Conservation (phyloP, 768 basidiomycete genomes). For the Boletus vermiculosoides region DNA sequence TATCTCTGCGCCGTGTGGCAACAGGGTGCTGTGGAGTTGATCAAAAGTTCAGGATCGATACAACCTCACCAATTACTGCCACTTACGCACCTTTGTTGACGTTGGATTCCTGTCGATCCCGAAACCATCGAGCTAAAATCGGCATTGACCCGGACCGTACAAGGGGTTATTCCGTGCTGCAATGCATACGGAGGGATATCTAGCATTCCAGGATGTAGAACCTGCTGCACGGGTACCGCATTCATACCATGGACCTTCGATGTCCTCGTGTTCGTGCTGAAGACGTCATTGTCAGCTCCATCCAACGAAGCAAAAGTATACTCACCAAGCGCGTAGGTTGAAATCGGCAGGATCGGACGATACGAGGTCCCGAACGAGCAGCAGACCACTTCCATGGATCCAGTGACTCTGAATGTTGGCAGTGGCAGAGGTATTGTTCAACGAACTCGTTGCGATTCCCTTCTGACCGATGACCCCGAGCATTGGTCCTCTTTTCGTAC, state of each 20-base stretch:
- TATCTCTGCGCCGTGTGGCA: neutral
- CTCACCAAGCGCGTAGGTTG: slow-evolving; percentile 16
- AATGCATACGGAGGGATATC: neutral
- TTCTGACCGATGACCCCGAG: slow-evolving; percentile 13
- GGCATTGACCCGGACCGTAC: neutral
- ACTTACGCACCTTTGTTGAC: slow-evolving; percentile 18
- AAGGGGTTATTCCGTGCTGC: neutral
- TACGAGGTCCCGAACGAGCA: slow-evolving; percentile 17
- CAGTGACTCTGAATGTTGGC: slow-evolving; percentile 11
- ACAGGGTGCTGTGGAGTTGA: neutral
- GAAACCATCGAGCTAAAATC: neutral
- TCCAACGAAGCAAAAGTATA: neutral
- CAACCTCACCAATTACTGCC: neutral
- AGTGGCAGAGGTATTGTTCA: slow-evolving; percentile 6
- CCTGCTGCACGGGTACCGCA: neutral
- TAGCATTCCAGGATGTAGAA: slow-evolving; percentile 3
- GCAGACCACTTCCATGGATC: slow-evolving; percentile 2
- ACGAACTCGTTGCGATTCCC: slow-evolving; percentile 17
- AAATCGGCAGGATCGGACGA: slow-evolving; percentile 18
- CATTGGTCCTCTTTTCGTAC: slow-evolving; percentile 1
- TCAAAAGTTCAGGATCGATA: neutral
- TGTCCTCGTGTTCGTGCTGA: slow-evolving; percentile 6
- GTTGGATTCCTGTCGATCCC: neutral
- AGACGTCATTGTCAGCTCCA: neutral
- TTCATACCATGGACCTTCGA: neutral